phyloP scores from a whole-genome alignment of 169 alveolate genomes.

The Plasmodium ovale region DNA sequence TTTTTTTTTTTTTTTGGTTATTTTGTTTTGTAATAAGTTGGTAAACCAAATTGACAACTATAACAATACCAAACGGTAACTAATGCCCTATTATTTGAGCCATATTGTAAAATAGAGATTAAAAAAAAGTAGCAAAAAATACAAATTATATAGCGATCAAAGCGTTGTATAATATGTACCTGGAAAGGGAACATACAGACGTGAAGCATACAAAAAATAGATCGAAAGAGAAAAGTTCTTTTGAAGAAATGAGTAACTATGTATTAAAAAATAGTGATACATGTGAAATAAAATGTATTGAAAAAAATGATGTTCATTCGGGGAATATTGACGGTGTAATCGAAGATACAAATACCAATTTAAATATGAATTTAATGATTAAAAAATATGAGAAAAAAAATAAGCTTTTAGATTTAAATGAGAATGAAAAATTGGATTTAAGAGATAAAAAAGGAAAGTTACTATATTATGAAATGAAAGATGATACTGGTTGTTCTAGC shows the following conservation, averaged over 20 bases:
- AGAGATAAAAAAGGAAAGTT: slow-evolving; percentile 2
- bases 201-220: background rate
- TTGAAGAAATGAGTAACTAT: background rate
- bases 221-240: slow-evolving; percentile 2
- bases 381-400: background rate
- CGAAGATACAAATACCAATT: background rate
- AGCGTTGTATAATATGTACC: slow-evolving; percentile 5
- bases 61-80: too few species aligned
- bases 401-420: slow-evolving; percentile 4
- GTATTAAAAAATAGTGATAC: background rate
- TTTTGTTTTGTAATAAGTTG: too few species aligned
- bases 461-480: background rate
- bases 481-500: slow-evolving; percentile 25
- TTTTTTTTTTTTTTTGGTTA: background rate
- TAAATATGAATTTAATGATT: background rate
- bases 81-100: too few species aligned
- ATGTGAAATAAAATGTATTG: background rate
- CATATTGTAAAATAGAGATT: too few species aligned
- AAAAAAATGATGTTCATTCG: background rate
- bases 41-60: too few species aligned
- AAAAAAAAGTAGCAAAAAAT: background rate
- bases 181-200: background rate
- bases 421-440: background rate
- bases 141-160: background rate
- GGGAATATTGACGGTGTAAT: background rate